Percentiles rank a stretch among this genome's conserved stretches.
Conservation (phyloP, 306 rosid genomes). For the Cyclanthera cordifolia region DNA sequence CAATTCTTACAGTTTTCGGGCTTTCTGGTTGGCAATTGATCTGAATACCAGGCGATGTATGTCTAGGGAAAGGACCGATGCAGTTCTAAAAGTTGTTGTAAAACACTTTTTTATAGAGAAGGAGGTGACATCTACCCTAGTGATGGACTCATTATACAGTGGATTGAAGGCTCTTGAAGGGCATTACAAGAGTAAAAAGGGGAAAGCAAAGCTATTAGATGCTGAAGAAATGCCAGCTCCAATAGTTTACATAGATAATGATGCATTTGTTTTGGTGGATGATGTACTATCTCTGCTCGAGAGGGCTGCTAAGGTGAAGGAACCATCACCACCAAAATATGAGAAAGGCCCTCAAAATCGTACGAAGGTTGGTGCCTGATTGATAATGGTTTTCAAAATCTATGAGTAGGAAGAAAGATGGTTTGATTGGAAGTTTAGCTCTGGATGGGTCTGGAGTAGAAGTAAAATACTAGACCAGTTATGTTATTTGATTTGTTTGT, state of each 20-base stretch:
- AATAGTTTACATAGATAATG: slow-evolving; percentile 74
- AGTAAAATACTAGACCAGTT: too few species aligned
- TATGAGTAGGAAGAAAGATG: not conserved
- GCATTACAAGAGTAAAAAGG: slow-evolving; percentile 54
- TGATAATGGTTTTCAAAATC: not conserved
- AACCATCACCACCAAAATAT: slow-evolving; percentile 95
- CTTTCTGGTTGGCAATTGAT: slow-evolving; percentile 91
- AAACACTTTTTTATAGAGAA: slow-evolving; percentile 93
- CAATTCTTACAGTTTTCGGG: slow-evolving; percentile 49
- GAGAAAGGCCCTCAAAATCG: slow-evolving; percentile 99
- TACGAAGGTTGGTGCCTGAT: slow-evolving; percentile 55
- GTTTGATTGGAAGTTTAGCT: not conserved
- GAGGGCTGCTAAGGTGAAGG: slow-evolving; percentile 63
- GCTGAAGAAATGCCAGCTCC: slow-evolving; percentile 86
- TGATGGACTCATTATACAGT: slow-evolving; percentile 95
- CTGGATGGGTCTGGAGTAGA: not conserved
- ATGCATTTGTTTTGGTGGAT: slow-evolving; percentile 78
- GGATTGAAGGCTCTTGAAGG: slow-evolving; percentile 97
- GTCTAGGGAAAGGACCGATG: slow-evolving; percentile 87
- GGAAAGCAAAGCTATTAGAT: slow-evolving; percentile 47
- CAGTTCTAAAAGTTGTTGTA: slow-evolving; percentile 78
- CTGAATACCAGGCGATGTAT: slow-evolving; percentile 71
- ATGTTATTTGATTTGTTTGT: not conserved
- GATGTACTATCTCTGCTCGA: slow-evolving; percentile 75
- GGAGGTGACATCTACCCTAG: slow-evolving; percentile 96